Evolutionary conservation across 345 rosid species (phyloP), one percentile per base, ranked within the genome.

Genomic region (Pseudoturritis turrita): DNA sequence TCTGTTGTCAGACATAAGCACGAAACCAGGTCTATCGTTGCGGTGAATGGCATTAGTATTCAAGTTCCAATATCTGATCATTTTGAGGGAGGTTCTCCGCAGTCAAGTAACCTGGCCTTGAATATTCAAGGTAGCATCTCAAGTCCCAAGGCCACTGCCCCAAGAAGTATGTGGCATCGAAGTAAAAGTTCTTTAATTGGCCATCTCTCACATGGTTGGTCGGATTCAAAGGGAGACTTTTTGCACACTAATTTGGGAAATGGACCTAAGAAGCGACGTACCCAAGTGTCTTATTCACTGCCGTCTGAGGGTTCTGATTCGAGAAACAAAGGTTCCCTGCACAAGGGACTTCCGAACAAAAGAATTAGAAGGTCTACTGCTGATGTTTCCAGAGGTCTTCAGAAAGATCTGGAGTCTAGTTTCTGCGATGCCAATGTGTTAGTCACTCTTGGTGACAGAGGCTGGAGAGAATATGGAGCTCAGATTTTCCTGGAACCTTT

Each of bases 391-490:
- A 80, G 74, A 74, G 81, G 62, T 68, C 78, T 86, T 35, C 84
- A 73, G 72, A 88, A 82, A 77, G 88, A 86, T 70, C 63, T 86
- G 66, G 96, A 95, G 73, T 55, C 73, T 37, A 70, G 82, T 74
- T 87, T 84, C 7, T 91, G 98, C 77, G 86, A 86, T 75, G 96
- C 81, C 68, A 95, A 95, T 82, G 78, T 89, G 45, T 72, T 95
- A 47, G 79, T 91, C 28, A 89, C 89, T 6, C 71, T 67, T 65
- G 85, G 94, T 45, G 99, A 95, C 57, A 88, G 75, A 82, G 98
- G 99, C 46, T 89, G 97, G 96, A 88, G 99, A 73, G 98, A 86
- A 76, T 74, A 73, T 74, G 96, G 97, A 56, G 96, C 84, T 19
- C 89, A 86, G 78, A 76, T 95, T 71, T 75, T 79, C 14, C 70